phyloP scores from a whole-genome alignment of 2,329 filamentous ascomycete species.

The Nothopassalora personata region DNA sequence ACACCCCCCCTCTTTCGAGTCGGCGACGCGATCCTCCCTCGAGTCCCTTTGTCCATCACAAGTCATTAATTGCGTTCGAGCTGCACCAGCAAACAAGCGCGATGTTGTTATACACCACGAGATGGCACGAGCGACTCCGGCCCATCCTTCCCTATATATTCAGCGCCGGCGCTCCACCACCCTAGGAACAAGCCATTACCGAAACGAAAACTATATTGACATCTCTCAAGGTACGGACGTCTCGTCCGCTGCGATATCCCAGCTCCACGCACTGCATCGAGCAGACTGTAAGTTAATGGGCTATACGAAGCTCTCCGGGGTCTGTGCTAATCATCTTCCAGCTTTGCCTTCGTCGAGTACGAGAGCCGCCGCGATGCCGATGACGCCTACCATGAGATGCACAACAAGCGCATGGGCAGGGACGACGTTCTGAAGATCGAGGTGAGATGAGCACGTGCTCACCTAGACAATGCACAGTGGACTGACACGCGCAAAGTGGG shows the following conservation, averaged over 20 bases:
- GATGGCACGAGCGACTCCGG: not conserved
- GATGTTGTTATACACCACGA: not conserved
- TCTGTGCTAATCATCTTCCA: constrained; percentile 40
- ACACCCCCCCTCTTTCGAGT: constrained; percentile 4
- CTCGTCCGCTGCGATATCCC: constrained; percentile 98
- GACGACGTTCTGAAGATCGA: constrained; percentile 98
- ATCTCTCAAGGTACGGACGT: constrained; percentile 74
- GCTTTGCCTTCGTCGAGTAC: constrained; percentile 98
- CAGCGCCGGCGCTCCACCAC: not conserved
- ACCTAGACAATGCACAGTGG: constrained; percentile 9
- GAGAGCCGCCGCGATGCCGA: constrained; percentile 97
- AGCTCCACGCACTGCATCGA: constrained; percentile 85
- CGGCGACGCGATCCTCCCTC: constrained; percentile 3
- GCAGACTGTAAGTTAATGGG: constrained; percentile 73
- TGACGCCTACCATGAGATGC: constrained; percentile 99
- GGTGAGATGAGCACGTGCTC: constrained; percentile 50
- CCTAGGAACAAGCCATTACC: not conserved
- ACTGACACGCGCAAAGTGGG: constrained; percentile 65
- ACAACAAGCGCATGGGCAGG: constrained; percentile 95
- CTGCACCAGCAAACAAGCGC: not conserved
- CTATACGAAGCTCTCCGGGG: not conserved
- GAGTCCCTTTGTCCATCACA: constrained; percentile 1
- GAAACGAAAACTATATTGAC: constrained; percentile 32
- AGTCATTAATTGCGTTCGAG: not conserved
- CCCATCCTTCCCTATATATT: not conserved